phyloP scores from a whole-genome alignment of 1,139 yeast genomes.

The Kodamaea anthophila region DNA sequence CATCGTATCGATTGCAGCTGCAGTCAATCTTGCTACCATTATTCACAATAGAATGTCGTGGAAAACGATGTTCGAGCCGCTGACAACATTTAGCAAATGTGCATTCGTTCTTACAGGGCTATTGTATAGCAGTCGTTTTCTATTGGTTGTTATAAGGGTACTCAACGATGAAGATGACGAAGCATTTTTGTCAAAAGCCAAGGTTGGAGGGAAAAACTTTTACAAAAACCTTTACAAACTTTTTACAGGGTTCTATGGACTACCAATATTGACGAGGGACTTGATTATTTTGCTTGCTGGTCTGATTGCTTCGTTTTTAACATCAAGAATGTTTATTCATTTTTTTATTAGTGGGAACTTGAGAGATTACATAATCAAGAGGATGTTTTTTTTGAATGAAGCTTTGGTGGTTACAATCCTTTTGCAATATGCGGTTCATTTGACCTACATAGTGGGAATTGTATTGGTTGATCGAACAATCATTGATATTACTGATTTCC shows the following conservation, averaged over 20 bases:
- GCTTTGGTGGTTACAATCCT: constrained; percentile 33
- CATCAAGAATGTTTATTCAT: constrained; percentile 12
- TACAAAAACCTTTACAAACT: constrained; percentile 25
- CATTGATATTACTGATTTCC: constrained; percentile 52
- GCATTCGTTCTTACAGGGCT: constrained; percentile 22
- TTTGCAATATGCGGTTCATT: constrained; percentile 53
- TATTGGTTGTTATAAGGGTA: constrained; percentile 24
- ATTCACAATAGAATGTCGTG: constrained; percentile 18
- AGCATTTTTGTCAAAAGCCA: background rate
- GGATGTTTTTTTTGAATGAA: constrained; percentile 15
- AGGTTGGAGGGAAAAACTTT: constrained; percentile 10
- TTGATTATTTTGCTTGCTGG: constrained; percentile 13
- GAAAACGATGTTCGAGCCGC: constrained; percentile 28
- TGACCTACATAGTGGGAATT: constrained; percentile 59
- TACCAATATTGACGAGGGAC: constrained; percentile 19
- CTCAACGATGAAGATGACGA: constrained; percentile 7
- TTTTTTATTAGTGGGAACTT: constrained; percentile 16
- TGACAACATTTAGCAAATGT: constrained; percentile 21
- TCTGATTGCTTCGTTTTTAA: constrained; percentile 7
- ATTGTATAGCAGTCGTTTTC: constrained; percentile 26
- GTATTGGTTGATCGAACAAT: constrained; percentile 62
- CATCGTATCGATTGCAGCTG: constrained; percentile 46
- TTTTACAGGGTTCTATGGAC: constrained; percentile 14
- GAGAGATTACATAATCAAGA: constrained; percentile 13
- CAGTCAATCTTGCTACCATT: constrained; percentile 30